Evolutionary conservation across 805 yeast genomes (phyloP), one percentile per base, ranked within the genome.

Genomic region (Kazachstania kunashirensis): DNA sequence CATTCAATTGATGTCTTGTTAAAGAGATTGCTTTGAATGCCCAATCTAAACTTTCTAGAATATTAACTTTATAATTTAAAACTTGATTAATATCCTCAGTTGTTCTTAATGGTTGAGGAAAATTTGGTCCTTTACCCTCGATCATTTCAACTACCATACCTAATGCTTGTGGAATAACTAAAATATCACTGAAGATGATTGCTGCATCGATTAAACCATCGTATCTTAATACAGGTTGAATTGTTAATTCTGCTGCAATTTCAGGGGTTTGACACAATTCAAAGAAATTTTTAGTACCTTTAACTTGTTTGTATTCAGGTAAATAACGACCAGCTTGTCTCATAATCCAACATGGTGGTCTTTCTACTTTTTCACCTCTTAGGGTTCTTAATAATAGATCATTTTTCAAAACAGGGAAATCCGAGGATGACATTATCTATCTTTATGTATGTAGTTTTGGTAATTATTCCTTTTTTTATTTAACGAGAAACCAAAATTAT

Each of bases 341-440:
- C 96, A 86, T 86, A 48, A 88, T 81, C 96, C 96, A 92, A 42
- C 92, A 77, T 14, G 98, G 98, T 2, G 98, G 96, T 57, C 98
- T 77, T 62, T 92, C 97, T 28, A 89, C 96, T 42, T 65, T 65
- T 56, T 89, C 95, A 35, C 81, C 96, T 46, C 70, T 70, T 9
- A 97, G 96, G 3, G 97, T 96, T 50, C 98, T 70, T 45, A 92
- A 66, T 25, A 92, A 81, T 52, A 89, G 69, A 55, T 92, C 98
- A 63, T 92, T 92, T 62, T 88, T 74, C 57, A 88, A 66, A 12
- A 78, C 75, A 13, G 96, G 78, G 58, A 86, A 88, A 5, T 15
- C 20, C 23, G 11, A 11, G 11, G 11, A 23, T 23, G 8, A 23
- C 24, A 8, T 23, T 23, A 23, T 9, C 24, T 23, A 23, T 9